Evolutionary conservation across 306 rosid genomes (phyloP), one percentile per base, ranked within the genome.

Genomic region (Cyamopsis tetragonoloba): DNA sequence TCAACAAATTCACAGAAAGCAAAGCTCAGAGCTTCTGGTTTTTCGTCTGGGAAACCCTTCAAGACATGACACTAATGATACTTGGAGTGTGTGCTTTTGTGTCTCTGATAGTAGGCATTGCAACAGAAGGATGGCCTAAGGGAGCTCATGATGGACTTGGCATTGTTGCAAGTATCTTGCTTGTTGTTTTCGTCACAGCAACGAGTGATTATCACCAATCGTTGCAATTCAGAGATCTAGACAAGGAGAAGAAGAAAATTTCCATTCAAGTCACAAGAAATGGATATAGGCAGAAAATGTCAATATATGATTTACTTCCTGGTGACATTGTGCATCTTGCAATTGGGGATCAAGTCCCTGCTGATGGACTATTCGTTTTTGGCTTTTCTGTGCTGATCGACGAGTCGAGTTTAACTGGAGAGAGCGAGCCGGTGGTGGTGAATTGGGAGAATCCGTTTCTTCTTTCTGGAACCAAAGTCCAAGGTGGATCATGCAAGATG

Each of bases 61-160:
- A 92, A 19, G 98, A 89, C 84, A 86, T 88, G 98, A 89, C 98
- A 71, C 96, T 92, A 39, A 89, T 89, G 96, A 87, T 92, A 58
- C 96, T 89, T 31, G 98, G 91, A 61, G 80, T 81, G 32, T 92
- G 98, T 68, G 96, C 98, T 61, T 57, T 92, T 48, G 84, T 92
- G 75, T 92, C 98, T 56, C 76, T 92, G 51, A 39, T 84, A 0
- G 96, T 92, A 66, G 98, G 98, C 63, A 78, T 89, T 71, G 84
- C 84, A 66, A 88, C 79, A 27, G 98, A 89, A 77, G 98, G 96
- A 31, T 92, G 98, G 98, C 98, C 96, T 1, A 77, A 76, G 50
- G 98, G 96, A 8, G 86, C 98, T 28, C 98, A 92, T 64, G 96
- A 92, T 73, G 98, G 98, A 27, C 96, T 92, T 62, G 98, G 98